These are phyloP conservation scores for Globisporangium okanoganense DNA, from an alignment of 352 stramenopile species.

Conservation along the genomic window DNA sequence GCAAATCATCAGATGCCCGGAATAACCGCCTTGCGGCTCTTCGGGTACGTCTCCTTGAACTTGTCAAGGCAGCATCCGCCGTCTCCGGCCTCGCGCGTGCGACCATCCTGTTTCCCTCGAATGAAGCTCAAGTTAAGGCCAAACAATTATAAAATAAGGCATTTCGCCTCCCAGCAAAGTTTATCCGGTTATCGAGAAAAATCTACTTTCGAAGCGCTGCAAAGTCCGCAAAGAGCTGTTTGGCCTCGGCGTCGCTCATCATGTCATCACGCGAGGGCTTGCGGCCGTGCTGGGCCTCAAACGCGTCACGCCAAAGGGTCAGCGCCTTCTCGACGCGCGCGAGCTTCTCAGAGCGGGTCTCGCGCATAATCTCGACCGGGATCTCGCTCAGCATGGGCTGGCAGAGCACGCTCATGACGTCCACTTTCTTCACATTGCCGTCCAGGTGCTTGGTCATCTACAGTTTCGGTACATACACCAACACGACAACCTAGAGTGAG, in stretches of 20 bases:
- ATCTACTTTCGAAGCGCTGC: constrained; percentile 54
- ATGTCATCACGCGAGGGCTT: constrained; percentile 71
- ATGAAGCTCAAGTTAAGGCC: too few species aligned
- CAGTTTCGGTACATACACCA: too few species aligned
- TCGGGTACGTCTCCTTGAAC: too few species aligned
- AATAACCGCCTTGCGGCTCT: too few species aligned
- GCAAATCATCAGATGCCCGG: too few species aligned
- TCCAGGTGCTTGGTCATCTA: constrained; percentile 68
- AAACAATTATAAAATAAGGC: too few species aligned
- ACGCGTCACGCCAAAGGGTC: constrained; percentile 59
- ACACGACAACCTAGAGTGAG: too few species aligned
- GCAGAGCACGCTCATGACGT: constrained; percentile 84
- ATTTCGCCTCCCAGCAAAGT: too few species aligned
- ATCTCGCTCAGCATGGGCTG: constrained; percentile 70
- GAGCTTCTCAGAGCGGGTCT: constrained; percentile 61
- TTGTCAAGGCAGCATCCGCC: too few species aligned
- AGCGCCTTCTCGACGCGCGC: constrained; percentile 54
- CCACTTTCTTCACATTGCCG: constrained; percentile 53
- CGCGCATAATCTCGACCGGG: constrained; percentile 37
- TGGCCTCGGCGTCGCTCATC: constrained; percentile 44
- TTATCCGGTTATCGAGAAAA: too few species aligned
- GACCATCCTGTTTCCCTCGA: too few species aligned
- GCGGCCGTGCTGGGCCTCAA: constrained; percentile 42
- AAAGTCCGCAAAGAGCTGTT: constrained; percentile 72
- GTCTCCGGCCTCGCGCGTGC: too few species aligned